Evolutionary conservation across 2,329 filamentous ascomycete species (phyloP).

Genomic region (Aspergillus sojae): DNA sequence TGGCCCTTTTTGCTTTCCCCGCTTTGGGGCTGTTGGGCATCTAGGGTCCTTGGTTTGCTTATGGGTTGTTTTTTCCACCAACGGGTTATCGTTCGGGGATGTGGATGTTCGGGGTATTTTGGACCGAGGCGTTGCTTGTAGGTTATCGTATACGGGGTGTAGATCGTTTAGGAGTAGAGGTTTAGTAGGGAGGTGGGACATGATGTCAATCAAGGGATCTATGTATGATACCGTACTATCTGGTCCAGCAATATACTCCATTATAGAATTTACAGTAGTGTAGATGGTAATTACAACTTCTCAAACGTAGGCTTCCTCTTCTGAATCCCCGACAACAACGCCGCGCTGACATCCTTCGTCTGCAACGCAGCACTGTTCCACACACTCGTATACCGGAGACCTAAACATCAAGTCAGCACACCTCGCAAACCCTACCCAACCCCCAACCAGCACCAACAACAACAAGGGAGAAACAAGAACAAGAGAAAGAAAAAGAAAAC

Average conservation of each 20-base stretch:
- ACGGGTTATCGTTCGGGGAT: background rate
- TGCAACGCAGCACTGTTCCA: slow-evolving; percentile 89
- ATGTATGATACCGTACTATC: background rate
- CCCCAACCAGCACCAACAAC: background rate
- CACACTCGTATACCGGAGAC: slow-evolving; percentile 77
- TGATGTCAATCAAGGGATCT: background rate
- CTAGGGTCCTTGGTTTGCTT: background rate
- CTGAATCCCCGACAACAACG: slow-evolving; percentile 74
- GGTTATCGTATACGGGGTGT: background rate
- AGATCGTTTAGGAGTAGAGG: background rate
- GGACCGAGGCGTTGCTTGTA: background rate
- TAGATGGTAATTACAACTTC: slow-evolving; percentile 63
- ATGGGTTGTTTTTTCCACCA: background rate
- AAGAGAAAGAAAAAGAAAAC: slow-evolving; percentile 31
- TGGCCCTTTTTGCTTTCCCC: background rate
- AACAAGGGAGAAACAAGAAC: background rate
- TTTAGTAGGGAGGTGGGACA: background rate
- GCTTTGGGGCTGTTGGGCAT: background rate
- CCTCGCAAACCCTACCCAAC: background rate
- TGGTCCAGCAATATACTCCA: background rate
- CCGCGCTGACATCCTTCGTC: slow-evolving; percentile 73
- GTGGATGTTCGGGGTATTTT: background rate
- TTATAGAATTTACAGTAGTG: background rate
- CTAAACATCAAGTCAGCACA: slow-evolving; percentile 38
- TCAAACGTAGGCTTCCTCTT: slow-evolving; percentile 81